Evolutionary conservation across 805 yeast species (phyloP).

Genomic region (Starmerella tilneyi): DNA sequence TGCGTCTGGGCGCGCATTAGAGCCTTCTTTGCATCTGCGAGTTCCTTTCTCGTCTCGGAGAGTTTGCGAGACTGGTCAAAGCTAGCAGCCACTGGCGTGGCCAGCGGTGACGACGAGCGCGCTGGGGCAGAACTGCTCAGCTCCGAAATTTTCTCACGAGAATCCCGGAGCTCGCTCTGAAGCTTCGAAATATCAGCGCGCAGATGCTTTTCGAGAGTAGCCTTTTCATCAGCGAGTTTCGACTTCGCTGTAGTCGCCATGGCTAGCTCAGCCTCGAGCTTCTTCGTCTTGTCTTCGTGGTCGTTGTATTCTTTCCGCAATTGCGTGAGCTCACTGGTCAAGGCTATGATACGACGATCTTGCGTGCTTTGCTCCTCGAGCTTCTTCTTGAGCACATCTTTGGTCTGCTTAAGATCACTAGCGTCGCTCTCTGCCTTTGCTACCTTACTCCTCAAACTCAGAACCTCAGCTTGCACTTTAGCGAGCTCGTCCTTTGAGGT

Average conservation of each 20-base stretch:
- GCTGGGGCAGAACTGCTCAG: background rate
- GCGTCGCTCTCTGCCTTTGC: slow-evolving; percentile 27
- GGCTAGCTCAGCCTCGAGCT: slow-evolving; percentile 4
- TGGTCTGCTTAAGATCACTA: slow-evolving; percentile 18
- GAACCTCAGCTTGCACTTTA: slow-evolving; percentile 27
- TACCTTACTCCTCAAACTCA: slow-evolving; percentile 35
- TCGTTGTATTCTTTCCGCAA: slow-evolving; percentile 7
- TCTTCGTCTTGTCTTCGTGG: background rate
- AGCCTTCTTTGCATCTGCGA: slow-evolving; percentile 7
- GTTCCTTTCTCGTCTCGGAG: slow-evolving; percentile 4
- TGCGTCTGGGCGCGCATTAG: slow-evolving; percentile 9
- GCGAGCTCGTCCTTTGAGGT: slow-evolving; percentile 8
- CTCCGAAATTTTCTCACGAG: background rate
- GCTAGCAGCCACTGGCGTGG: background rate
- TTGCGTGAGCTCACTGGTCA: slow-evolving; percentile 6
- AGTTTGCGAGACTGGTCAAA: background rate
- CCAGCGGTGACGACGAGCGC: background rate
- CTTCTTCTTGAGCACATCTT: slow-evolving; percentile 11
- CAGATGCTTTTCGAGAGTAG: background rate
- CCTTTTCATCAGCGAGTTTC: background rate
- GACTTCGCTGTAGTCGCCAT: slow-evolving; percentile 1
- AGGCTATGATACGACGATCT: slow-evolving; percentile 2
- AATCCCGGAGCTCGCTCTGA: background rate
- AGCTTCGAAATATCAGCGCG: background rate
- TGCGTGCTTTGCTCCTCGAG: slow-evolving; percentile 9